Conservation (phyloP, 768 basidiomycete genomes). For the Pleurotus tuber-regium region DNA sequence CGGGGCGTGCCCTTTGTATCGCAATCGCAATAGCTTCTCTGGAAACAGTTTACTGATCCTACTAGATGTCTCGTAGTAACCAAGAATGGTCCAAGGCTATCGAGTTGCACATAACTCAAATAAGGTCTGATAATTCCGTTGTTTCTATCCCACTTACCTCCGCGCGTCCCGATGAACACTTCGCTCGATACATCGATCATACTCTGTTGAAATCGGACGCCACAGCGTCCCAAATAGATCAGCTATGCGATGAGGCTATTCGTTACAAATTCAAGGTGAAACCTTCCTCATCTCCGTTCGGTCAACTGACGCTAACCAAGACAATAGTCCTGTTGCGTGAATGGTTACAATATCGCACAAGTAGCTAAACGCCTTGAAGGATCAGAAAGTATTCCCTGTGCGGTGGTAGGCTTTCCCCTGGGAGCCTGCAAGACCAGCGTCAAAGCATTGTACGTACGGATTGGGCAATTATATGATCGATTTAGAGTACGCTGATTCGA, state of each 20-base stretch:
- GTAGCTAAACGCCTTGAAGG: constrained; percentile 37
- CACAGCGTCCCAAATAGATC: constrained; percentile 40
- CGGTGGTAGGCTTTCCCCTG: constrained; percentile 51
- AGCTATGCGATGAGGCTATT: constrained; percentile 47
- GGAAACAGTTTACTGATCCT: not conserved
- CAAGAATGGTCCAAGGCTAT: constrained; percentile 32
- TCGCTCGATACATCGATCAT: constrained; percentile 44
- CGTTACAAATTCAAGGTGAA: constrained; percentile 49
- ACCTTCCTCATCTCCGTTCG: too few species aligned
- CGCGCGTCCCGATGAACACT: constrained; percentile 23
- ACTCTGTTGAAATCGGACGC: constrained; percentile 51
- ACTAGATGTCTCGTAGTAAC: constrained; percentile 26
- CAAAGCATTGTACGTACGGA: constrained; percentile 40
- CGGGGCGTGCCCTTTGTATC: too few species aligned
- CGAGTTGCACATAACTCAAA: constrained; percentile 25
- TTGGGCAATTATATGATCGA: not conserved
- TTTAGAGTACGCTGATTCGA: not conserved
- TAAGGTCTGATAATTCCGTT: constrained; percentile 14
- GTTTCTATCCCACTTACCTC: constrained; percentile 23
- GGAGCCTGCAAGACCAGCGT: constrained; percentile 41
- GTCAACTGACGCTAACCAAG: not conserved
- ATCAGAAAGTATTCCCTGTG: constrained; percentile 38
- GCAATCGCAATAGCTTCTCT: not conserved
- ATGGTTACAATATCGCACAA: constrained; percentile 40
- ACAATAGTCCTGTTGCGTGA: constrained; percentile 49